Evolutionary conservation across 345 rosid species (phyloP).

Genomic region (Heritiera littoralis): DNA sequence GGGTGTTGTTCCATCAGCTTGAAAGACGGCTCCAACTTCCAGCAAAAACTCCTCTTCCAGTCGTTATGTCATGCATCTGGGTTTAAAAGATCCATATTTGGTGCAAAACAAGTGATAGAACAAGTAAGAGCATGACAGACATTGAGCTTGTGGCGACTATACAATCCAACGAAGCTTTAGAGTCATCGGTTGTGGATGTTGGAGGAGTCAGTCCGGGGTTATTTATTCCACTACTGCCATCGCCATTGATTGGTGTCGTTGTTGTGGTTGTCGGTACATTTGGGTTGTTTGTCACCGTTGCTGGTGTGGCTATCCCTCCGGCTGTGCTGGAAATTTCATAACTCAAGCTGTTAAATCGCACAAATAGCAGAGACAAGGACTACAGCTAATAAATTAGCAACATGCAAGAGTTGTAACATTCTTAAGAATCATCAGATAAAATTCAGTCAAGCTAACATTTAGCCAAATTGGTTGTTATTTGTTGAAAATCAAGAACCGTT

Average conservation of each 20-base stretch:
- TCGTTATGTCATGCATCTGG: conserved; percentile 3
- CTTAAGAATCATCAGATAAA: not conserved
- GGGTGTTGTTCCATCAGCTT: not conserved
- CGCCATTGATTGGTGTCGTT: conserved; percentile 17
- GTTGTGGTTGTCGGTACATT: conserved; percentile 10
- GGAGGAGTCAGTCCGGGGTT: conserved; percentile 32
- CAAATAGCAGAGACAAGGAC: not conserved
- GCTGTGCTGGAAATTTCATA: conserved; percentile 42
- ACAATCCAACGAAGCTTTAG: conserved; percentile 28
- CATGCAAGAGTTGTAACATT: not conserved
- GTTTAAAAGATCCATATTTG: conserved; percentile 17
- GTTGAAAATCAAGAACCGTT: not conserved
- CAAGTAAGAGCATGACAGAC: conserved; percentile 13
- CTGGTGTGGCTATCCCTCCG: conserved; percentile 32
- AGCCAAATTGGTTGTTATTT: not conserved
- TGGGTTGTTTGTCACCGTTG: conserved; percentile 22
- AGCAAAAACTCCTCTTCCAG: conserved; percentile 33
- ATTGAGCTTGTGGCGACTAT: conserved; percentile 11
- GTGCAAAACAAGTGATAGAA: conserved; percentile 21
- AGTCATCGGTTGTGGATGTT: conserved; percentile 23
- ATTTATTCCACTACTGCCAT: conserved; percentile 35
- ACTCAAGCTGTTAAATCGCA: conserved; percentile 14
- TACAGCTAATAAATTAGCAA: not conserved
- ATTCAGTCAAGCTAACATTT: not conserved
- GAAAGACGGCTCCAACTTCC: conserved; percentile 29